Evolutionary conservation across 805 yeast species (phyloP), one percentile per base, ranked within the genome.

Genomic region (Lipomyces spencermartinsiae): DNA sequence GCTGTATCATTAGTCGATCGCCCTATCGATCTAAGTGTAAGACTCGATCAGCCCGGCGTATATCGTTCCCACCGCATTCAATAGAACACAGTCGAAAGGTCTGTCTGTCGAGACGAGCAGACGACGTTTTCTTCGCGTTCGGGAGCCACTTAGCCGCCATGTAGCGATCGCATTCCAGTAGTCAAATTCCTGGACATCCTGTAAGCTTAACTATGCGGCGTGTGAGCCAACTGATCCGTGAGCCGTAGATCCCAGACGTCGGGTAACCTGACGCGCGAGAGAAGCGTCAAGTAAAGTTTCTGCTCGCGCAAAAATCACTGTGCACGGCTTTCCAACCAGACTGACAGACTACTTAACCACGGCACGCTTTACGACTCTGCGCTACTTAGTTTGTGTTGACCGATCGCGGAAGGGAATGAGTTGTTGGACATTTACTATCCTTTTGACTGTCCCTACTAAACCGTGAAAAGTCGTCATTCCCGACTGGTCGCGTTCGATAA

Each of bases 251-350:
- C 29, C 2, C 29, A 25, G 29, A 25, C 29, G 29, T 25, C 29
- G 29, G 29, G 29, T 25, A 25, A 25, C 29, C 29, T 25, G 29
- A 25, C 29, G 29, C 29, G 29, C 29, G 29, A 25, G n/a, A n/a
- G n/a, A n/a, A n/a, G 29, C 29, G 29, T 3, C 2, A 25, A 25
- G 29, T 5, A 43, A 43, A 43, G 49, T 43, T n/a, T 43, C 49
- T 6, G 8, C 16, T 43, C 49, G 22, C 49, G 49, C 22, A 16
- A 2, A n/a, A 25, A 25, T 16, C 49, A n/a, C 49, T 43, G 49
- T n/a, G 49, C 49, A 43, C 49, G 25, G 49, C 16, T 43, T 43
- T 19, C 49, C 49, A 43, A 43, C 49, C 49, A 43, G 49, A 19
- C 49, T 43, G 22, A 19, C 49, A 16, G 49, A 43, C 49, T n/a